Evolutionary conservation across 1,139 yeast genomes (phyloP).

Genomic region (Geotrichum candidum): DNA sequence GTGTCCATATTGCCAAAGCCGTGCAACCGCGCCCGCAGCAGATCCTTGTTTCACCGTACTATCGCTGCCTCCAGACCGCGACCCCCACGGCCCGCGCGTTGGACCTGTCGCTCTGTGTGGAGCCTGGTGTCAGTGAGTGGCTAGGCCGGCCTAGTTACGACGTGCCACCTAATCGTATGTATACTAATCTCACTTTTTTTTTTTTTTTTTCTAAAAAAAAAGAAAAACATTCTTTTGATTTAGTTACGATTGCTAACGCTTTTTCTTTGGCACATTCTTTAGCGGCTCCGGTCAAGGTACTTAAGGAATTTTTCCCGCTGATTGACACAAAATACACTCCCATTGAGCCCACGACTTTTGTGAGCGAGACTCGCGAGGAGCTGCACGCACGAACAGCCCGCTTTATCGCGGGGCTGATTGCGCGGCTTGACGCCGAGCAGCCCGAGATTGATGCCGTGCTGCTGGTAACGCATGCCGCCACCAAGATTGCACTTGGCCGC

Average conservation of each 20-base stretch:
- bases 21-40: constrained; percentile 46
- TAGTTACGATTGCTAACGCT: neutral
- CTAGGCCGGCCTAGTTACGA: constrained; percentile 16
- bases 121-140: constrained; percentile 52
- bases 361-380: constrained; percentile 64
- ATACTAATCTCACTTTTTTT: neutral
- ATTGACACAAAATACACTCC: constrained; percentile 40
- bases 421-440: constrained; percentile 45
- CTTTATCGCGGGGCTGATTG: constrained; percentile 50
- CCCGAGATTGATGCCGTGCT: constrained; percentile 54
- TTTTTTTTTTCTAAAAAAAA: neutral
- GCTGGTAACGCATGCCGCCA: constrained; percentile 77
- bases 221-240: neutral
- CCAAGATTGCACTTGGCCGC: constrained; percentile 73
- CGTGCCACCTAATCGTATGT: constrained; percentile 22
- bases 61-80: constrained; percentile 81
- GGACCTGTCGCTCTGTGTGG: constrained; percentile 43
- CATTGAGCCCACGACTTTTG: constrained; percentile 49
- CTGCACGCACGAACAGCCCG: constrained; percentile 49
- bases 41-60: constrained; percentile 76
- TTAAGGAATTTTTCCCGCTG: constrained; percentile 47
- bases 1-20: constrained; percentile 40
- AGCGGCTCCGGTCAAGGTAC: constrained; percentile 48
- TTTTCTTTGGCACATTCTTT: neutral
- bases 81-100: constrained; percentile 57